phyloP scores from a whole-genome alignment of 1,284 basidiomycete genomes.

The Trichosporon asahii region DNA sequence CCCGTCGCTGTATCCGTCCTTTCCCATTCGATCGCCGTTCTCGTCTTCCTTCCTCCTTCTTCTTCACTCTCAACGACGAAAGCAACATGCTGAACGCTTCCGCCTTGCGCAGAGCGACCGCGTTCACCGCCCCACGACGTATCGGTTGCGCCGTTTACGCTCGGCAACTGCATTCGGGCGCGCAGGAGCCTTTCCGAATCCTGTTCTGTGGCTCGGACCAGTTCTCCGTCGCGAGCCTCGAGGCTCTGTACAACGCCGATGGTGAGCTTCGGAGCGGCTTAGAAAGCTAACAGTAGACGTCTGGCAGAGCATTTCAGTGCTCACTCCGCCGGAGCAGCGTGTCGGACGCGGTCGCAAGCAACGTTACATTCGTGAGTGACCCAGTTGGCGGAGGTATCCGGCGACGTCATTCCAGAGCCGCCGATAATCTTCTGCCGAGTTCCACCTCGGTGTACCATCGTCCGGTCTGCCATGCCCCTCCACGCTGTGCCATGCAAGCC shows the following conservation, averaged over 20 bases:
- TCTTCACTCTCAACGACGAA: not conserved
- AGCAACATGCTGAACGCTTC: not conserved
- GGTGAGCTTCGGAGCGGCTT: slow-evolving; percentile 27
- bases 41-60: not conserved
- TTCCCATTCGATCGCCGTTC: not conserved
- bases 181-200: slow-evolving; percentile 42
- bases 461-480: not conserved
- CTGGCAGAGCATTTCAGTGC: slow-evolving; percentile 43
- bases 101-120: not conserved
- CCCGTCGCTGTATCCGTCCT: not conserved
- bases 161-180: not conserved
- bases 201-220: slow-evolving; percentile 54
- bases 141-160: not conserved
- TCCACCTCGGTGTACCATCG: not conserved
- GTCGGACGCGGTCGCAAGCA: slow-evolving; percentile 28
- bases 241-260: slow-evolving; percentile 41
- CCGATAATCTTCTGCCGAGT: slow-evolving; percentile 10
- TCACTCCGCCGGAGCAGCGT: slow-evolving; percentile 35
- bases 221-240: slow-evolving; percentile 50
- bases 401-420: slow-evolving; percentile 16
- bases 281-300: slow-evolving; percentile 32
- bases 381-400: not conserved
- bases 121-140: not conserved
- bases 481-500: not conserved
- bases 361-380: slow-evolving; percentile 24